Evolutionary conservation across 129 eudicot genomes (phyloP).

Genomic region (Centaurea solstitialis): DNA sequence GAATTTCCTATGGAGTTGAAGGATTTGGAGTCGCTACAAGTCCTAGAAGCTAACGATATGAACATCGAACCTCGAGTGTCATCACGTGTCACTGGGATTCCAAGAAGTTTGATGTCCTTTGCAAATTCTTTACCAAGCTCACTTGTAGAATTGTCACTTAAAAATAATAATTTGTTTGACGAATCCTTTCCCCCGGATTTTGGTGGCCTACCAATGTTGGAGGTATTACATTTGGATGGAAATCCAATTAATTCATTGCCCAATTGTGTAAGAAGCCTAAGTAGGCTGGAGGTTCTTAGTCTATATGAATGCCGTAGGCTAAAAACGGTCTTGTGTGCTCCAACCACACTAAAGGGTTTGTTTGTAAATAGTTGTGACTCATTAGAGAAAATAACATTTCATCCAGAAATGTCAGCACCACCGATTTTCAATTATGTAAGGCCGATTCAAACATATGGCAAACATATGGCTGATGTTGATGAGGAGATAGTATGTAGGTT

Average conservation of each 20-base stretch:
- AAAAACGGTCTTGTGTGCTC: conserved; percentile 6
- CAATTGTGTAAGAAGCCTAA: conserved; percentile 11
- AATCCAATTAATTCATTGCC: conserved; percentile 28
- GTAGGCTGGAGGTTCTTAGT: not conserved
- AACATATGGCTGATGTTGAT: not conserved
- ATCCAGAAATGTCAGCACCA: not conserved
- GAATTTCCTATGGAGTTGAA: not conserved
- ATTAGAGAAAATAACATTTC: not conserved
- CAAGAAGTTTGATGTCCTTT: not conserved
- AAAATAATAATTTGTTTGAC: not conserved
- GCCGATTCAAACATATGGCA: too few relatives aligned
- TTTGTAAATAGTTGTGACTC: rapidly evolving
- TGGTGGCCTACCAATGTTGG: conserved; percentile 18
- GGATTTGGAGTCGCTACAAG: not conserved
- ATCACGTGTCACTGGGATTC: not conserved
- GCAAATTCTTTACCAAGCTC: not conserved
- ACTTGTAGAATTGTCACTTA: conserved; percentile 16
- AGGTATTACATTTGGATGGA: not conserved
- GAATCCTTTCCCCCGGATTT: conserved; percentile 22
- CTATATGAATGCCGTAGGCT: not conserved
- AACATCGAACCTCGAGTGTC: not conserved
- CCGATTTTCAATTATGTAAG: too few relatives aligned
- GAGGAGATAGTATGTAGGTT: not conserved
- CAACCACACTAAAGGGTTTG: not conserved
- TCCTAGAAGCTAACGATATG: not conserved